phyloP scores from a whole-genome alignment of 2,329 filamentous ascomycete genomes.

The Blastomyces gilchristii region DNA sequence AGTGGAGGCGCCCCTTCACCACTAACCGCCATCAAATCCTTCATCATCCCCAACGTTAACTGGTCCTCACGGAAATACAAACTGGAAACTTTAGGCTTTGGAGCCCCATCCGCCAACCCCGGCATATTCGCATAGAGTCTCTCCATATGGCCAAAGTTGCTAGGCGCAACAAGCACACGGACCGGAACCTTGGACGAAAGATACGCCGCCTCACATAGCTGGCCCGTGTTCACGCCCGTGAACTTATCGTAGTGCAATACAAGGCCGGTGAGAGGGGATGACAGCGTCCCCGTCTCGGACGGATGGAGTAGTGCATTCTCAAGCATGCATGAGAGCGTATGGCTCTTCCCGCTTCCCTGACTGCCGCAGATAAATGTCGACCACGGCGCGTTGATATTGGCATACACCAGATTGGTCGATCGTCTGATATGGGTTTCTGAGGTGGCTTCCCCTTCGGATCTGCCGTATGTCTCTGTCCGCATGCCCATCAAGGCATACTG shows the following conservation, averaged over 20 bases:
- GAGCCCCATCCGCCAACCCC: slow-evolving; percentile 19
- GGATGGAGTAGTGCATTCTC: slow-evolving; percentile 32
- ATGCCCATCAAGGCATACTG: slow-evolving; percentile 22
- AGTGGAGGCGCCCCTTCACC: slow-evolving; percentile 36
- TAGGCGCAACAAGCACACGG: slow-evolving; percentile 43
- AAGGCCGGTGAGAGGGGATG: slow-evolving; percentile 42
- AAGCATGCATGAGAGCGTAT: slow-evolving; percentile 49
- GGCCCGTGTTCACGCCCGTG: slow-evolving; percentile 26
- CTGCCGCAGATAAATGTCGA: slow-evolving; percentile 54
- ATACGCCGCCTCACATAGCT: slow-evolving; percentile 47
- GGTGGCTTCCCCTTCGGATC: slow-evolving; percentile 8
- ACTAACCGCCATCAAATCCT: slow-evolving; percentile 46
- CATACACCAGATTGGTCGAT: slow-evolving; percentile 19
- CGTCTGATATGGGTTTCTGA: slow-evolving; percentile 3
- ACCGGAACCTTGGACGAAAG: slow-evolving; percentile 42
- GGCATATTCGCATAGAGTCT: slow-evolving; percentile 34
- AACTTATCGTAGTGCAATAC: slow-evolving; percentile 49
- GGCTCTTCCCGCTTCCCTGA: slow-evolving; percentile 53
- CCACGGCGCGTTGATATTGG: slow-evolving; percentile 46
- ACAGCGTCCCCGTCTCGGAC: slow-evolving; percentile 34
- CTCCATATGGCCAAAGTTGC: slow-evolving; percentile 36
- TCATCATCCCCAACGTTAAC: slow-evolving; percentile 45
- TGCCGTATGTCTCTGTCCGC: slow-evolving; percentile 15
- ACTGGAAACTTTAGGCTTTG: slow-evolving; percentile 35
- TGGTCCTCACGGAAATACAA: slow-evolving; percentile 40